Evolutionary conservation across 257 asterid genomes (phyloP).

Genomic region (Nicotiana undulata): DNA sequence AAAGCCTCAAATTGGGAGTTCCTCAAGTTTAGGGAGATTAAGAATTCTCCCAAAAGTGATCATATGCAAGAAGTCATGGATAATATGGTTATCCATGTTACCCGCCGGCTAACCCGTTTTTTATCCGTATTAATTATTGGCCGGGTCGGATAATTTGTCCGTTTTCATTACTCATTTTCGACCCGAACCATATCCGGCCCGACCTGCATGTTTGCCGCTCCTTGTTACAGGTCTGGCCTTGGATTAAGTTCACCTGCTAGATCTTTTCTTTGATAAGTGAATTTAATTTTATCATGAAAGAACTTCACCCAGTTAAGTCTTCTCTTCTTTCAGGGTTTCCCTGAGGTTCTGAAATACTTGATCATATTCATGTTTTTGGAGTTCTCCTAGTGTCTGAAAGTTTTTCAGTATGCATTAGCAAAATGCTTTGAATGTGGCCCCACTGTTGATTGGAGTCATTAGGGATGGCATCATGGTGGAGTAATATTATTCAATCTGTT

Average conservation of each 20-base stretch:
- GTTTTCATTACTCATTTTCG: no score
- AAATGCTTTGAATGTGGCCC: not conserved
- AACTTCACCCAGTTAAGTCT: not conserved
- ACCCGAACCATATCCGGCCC: no score
- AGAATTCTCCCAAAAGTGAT: no score
- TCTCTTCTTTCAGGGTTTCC: not conserved
- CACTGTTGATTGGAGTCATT: not conserved
- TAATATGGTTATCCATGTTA: no score
- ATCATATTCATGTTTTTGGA: not conserved
- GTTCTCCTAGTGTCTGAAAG: not conserved
- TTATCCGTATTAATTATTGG: no score
- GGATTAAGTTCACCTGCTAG: not conserved
- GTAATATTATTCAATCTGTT: not conserved
- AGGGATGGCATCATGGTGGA: not conserved
- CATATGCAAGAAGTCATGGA: no score
- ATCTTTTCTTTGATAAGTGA: not conserved
- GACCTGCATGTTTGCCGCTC: no score
- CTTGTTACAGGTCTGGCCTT: not conserved
- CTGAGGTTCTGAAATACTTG: not conserved
- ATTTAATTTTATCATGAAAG: not conserved
- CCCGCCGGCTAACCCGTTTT: no score
- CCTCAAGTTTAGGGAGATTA: no score
- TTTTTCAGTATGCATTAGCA: not conserved
- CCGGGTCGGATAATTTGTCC: no score
- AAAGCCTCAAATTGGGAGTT: no score